Percentiles rank a stretch among this genome's conserved stretches.
phyloP scores from a whole-genome alignment of 2,329 filamentous ascomycete species.

The Ophiostoma sp. region DNA sequence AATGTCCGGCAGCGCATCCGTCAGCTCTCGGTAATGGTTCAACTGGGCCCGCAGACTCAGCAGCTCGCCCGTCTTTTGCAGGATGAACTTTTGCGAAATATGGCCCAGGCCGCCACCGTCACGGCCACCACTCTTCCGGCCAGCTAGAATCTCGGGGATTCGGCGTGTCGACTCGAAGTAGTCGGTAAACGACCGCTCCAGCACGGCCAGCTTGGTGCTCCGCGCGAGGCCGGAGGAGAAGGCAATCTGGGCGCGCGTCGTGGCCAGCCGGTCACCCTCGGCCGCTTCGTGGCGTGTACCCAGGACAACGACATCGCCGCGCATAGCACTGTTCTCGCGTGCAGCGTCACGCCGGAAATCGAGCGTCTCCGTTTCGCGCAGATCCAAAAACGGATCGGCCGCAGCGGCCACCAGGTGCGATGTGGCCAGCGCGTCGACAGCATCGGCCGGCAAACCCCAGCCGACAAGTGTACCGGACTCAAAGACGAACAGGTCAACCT shows the following conservation, averaged over 20 bases:
- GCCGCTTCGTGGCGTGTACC: slow-evolving; percentile 66
- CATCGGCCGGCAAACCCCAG: slow-evolving; percentile 80
- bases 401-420: slow-evolving; percentile 74
- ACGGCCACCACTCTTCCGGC: slow-evolving; percentile 32
- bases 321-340: slow-evolving; percentile 73
- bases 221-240: slow-evolving; percentile 93
- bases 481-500: slow-evolving; percentile 92
- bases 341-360: slow-evolving; percentile 77
- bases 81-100: slow-evolving; percentile 75
- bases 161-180: slow-evolving; percentile 86
- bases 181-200: slow-evolving; percentile 76
- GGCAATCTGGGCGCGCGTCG: slow-evolving; percentile 86
- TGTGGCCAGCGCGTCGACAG: slow-evolving; percentile 69
- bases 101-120: slow-evolving; percentile 41
- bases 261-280: slow-evolving; percentile 52
- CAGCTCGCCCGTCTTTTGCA: slow-evolving; percentile 91
- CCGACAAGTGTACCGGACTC: slow-evolving; percentile 91
- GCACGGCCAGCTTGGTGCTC: slow-evolving; percentile 88
- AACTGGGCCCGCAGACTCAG: slow-evolving; percentile 86
- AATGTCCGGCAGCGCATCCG: slow-evolving; percentile 89
- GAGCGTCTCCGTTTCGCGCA: slow-evolving; percentile 83
- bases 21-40: slow-evolving; percentile 95
- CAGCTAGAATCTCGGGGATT: slow-evolving; percentile 77
- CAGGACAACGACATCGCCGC: slow-evolving; percentile 86
- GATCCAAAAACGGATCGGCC: slow-evolving; percentile 67